Evolutionary conservation across 176 grass and related monocot genomes (phyloP).

Genomic region (Aegilops longissima): DNA sequence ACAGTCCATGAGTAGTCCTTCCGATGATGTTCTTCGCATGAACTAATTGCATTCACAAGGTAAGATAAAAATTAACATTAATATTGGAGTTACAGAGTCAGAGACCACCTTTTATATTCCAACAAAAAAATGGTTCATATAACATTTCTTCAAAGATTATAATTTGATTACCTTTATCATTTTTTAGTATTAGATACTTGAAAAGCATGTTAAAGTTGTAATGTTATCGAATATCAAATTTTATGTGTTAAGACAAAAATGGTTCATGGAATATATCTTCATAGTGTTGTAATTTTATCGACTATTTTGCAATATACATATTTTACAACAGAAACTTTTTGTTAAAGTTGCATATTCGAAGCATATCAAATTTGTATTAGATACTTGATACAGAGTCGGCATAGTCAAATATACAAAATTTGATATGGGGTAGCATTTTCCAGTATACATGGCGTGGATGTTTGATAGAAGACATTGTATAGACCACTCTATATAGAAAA

Average conservation of each 20-base stretch:
- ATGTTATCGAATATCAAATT: no score
- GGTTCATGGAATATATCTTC: neutral
- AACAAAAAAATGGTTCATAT: neutral
- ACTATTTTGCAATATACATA: neutral
- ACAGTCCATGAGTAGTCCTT: constrained; percentile 39
- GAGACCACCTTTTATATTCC: neutral
- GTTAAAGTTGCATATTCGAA: neutral
- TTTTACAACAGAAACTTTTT: neutral
- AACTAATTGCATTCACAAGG: neutral
- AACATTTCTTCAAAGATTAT: neutral
- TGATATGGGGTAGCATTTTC: no score
- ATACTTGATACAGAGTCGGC: no score
- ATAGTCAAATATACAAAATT: no score
- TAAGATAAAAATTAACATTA: neutral
- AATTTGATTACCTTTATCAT: neutral
- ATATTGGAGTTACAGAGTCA: neutral
- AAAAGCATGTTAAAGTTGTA: no score
- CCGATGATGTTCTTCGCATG: constrained; percentile 24
- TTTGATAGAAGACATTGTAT: neutral
- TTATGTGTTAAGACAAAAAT: no score
- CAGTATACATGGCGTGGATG: no score
- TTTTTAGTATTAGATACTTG: neutral
- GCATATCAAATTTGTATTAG: neutral
- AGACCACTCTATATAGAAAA: no score
- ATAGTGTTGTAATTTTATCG: neutral